Evolutionary conservation across 306 rosid species (phyloP).

Genomic region (Gastrolobium villosum): DNA sequence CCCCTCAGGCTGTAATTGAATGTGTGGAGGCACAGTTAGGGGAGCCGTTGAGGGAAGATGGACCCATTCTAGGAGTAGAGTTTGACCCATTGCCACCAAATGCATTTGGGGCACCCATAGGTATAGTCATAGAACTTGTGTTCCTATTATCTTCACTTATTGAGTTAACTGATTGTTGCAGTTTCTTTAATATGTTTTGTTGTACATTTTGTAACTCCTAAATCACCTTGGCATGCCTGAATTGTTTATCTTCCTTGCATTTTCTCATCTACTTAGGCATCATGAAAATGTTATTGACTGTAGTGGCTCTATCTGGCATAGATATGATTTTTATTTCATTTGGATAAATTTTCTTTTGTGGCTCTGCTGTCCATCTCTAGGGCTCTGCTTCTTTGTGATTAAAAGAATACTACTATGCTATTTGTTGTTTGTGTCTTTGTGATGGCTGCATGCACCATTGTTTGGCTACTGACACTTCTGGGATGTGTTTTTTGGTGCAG

Average conservation of each 20-base stretch:
- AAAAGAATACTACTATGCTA: constrained; percentile 5
- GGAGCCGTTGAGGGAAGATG: constrained; percentile 89
- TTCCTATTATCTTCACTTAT: constrained; percentile 14
- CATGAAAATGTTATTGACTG: background rate
- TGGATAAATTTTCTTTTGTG: background rate
- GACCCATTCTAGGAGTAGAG: constrained; percentile 91
- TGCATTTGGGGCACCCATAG: constrained; percentile 93
- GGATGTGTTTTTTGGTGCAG: constrained; percentile 48
- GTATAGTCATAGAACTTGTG: constrained; percentile 46
- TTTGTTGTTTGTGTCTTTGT: constrained; percentile 29
- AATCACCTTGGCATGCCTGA: constrained; percentile 29
- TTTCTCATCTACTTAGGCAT: background rate
- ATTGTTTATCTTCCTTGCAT: constrained; percentile 29
- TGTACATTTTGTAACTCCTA: constrained; percentile 18
- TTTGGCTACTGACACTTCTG: constrained; percentile 48
- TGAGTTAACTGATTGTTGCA: constrained; percentile 27
- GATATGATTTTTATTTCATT: constrained; percentile 19
- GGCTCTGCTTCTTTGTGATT: background rate
- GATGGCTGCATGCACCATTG: constrained; percentile 25
- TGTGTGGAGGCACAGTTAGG: constrained; percentile 90
- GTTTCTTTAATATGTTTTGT: constrained; percentile 21
- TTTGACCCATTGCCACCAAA: constrained; percentile 96
- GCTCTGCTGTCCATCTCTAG: constrained; percentile 7
- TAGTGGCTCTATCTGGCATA: constrained; percentile 19
- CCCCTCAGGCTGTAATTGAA: constrained; percentile 62